Conservation (phyloP, 345 rosid species). For the Iberis pinnata region DNA sequence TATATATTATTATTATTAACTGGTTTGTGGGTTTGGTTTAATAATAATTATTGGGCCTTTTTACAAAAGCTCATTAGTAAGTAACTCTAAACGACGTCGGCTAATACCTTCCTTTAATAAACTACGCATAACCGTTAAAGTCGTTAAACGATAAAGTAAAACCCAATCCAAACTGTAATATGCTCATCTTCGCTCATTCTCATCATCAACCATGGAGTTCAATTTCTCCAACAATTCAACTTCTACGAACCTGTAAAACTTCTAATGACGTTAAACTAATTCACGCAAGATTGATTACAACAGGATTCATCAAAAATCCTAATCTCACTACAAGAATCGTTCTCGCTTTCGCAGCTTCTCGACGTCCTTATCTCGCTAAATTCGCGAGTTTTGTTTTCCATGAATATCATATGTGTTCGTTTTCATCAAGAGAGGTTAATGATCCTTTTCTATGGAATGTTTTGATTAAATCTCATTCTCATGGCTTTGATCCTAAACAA, state of each 20-base stretch:
- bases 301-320: constrained; percentile 28
- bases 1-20: no score
- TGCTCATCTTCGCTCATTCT: constrained; percentile 26
- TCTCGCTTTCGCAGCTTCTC: constrained; percentile 31
- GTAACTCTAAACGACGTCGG: no score
- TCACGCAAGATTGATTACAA: constrained; percentile 30
- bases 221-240: constrained; percentile 19
- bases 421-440: neutral
- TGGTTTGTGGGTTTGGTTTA: no score
- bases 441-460: constrained; percentile 41
- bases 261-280: constrained; percentile 22
- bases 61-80: no score
- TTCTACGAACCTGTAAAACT: constrained; percentile 22
- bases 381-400: constrained; percentile 33
- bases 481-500: constrained; percentile 29
- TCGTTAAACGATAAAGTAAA: no score
- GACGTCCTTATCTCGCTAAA: constrained; percentile 21
- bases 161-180: no score
- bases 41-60: no score
- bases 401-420: constrained; percentile 16
- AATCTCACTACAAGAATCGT: constrained; percentile 33
- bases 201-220: constrained; percentile 32
- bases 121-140: no score
- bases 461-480: constrained; percentile 34
- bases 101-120: no score